phyloP scores from a whole-genome alignment of 2,329 filamentous ascomycete species.

The Ophiosphaerella narmari region DNA sequence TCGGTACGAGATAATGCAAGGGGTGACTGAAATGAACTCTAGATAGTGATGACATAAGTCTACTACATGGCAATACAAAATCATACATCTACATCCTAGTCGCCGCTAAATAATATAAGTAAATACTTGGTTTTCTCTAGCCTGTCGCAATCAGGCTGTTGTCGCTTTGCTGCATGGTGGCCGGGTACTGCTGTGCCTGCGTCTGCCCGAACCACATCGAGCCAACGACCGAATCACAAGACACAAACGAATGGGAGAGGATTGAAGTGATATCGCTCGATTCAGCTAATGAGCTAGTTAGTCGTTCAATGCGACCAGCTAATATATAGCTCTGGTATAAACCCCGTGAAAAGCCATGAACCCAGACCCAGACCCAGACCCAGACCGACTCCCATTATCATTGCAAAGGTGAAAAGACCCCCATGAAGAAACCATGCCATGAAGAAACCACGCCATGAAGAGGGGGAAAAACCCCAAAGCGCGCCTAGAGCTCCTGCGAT shows the following conservation, averaged over 20 bases:
- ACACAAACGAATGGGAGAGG: background rate
- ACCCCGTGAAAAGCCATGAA: slow-evolving; percentile 57
- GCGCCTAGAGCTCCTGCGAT: slow-evolving; percentile 88
- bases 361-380: no score
- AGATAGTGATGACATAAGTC: no score
- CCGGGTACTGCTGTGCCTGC: background rate
- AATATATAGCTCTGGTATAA: slow-evolving; percentile 65
- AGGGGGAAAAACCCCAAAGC: slow-evolving; percentile 41
- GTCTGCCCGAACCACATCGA: background rate
- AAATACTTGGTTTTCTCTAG: no score
- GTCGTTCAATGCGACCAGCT: slow-evolving; percentile 58
- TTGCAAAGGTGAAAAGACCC: slow-evolving; percentile 66
- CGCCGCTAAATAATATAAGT: no score
- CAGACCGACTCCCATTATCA: slow-evolving; percentile 76
- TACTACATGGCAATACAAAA: no score
- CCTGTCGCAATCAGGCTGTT: no score
- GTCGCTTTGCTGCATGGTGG: background rate
- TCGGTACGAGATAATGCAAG: no score
- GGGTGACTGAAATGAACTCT: no score
- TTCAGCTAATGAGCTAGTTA: slow-evolving; percentile 51
- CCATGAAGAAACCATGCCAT: slow-evolving; percentile 53
- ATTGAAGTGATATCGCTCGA: slow-evolving; percentile 43
- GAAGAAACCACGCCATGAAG: no score
- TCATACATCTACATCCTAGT: no score
- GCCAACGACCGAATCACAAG: background rate